Percentiles rank a stretch among this genome's conserved stretches.
phyloP scores from a whole-genome alignment of 2,329 filamentous ascomycete genomes.

The Alternaria conjuncta region DNA sequence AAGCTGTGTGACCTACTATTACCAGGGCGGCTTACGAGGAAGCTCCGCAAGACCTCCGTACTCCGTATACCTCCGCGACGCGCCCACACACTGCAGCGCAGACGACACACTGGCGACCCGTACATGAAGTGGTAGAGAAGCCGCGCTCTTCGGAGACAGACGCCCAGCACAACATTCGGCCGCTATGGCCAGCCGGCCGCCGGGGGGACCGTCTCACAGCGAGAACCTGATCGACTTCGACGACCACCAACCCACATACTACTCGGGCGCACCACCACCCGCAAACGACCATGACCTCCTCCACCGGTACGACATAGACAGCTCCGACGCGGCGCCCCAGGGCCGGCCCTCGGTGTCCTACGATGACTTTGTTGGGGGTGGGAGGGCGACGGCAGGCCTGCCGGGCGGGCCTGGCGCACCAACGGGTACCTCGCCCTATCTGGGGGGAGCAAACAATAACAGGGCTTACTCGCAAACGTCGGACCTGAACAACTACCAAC shows the following conservation, averaged over 20 bases:
- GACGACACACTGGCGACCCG: slow-evolving; percentile 7
- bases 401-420: slow-evolving; percentile 53
- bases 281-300: slow-evolving; percentile 82
- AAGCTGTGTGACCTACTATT: slow-evolving; percentile 7
- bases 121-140: slow-evolving; percentile 34
- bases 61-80: slow-evolving; percentile 10
- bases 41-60: slow-evolving; percentile 25
- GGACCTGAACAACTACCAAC: slow-evolving; percentile 84
- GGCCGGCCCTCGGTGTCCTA: slow-evolving; percentile 88
- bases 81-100: slow-evolving; percentile 1
- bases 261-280: slow-evolving; percentile 76
- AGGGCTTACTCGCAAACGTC: slow-evolving; percentile 75
- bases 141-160: slow-evolving; percentile 30
- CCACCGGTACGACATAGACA: slow-evolving; percentile 74
- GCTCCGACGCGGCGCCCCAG: slow-evolving; percentile 66
- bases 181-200: slow-evolving; percentile 62
- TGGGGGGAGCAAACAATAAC: slow-evolving; percentile 40
- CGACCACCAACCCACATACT: slow-evolving; percentile 74
- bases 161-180: slow-evolving; percentile 29
- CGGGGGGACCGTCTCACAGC: slow-evolving; percentile 56
- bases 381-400: slow-evolving; percentile 54
- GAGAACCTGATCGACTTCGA: slow-evolving; percentile 76
- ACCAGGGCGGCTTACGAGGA: slow-evolving; percentile 10
- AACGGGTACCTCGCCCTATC: slow-evolving; percentile 45
- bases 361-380: slow-evolving; percentile 87